phyloP scores from a whole-genome alignment of 768 basidiomycete species.

The Kwoniella bestiolae region DNA sequence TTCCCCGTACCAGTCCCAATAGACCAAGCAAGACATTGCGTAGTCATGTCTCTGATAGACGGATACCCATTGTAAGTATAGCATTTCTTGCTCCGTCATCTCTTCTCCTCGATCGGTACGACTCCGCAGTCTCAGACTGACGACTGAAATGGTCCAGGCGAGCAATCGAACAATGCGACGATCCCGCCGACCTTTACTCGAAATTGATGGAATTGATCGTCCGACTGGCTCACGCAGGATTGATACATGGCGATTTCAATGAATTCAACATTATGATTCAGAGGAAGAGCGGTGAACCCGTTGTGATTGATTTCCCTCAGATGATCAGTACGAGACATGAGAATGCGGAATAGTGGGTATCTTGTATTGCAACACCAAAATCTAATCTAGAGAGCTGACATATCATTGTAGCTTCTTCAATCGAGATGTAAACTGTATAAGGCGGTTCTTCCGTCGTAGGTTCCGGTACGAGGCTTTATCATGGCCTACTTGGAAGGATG shows the following conservation, averaged over 20 bases:
- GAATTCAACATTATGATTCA: slow-evolving; percentile 98
- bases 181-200: slow-evolving; percentile 89
- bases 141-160: slow-evolving; percentile 59
- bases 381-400: not conserved
- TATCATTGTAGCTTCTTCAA: slow-evolving; percentile 88
- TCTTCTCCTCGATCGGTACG: too few species aligned
- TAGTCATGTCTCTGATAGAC: slow-evolving; percentile 95
- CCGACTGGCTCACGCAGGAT: slow-evolving; percentile 85
- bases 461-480: slow-evolving; percentile 90
- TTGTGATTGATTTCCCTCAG: slow-evolving; percentile 98
- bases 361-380: not conserved
- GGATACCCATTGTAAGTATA: slow-evolving; percentile 83
- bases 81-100: not conserved
- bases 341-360: slow-evolving; percentile 88
- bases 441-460: slow-evolving; percentile 84
- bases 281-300: slow-evolving; percentile 72
- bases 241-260: slow-evolving; percentile 99
- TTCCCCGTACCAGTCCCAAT: slow-evolving; percentile 93
- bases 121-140: too few species aligned
- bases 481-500: slow-evolving; percentile 82
- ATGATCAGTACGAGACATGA: slow-evolving; percentile 97
- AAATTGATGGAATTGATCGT: slow-evolving; percentile 93
- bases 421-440: slow-evolving; percentile 94
- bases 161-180: slow-evolving; percentile 79
- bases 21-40: slow-evolving; percentile 91